Evolutionary conservation across 108 stramenopile species (phyloP).

Genomic region (Aurantiochytrium sp.): DNA sequence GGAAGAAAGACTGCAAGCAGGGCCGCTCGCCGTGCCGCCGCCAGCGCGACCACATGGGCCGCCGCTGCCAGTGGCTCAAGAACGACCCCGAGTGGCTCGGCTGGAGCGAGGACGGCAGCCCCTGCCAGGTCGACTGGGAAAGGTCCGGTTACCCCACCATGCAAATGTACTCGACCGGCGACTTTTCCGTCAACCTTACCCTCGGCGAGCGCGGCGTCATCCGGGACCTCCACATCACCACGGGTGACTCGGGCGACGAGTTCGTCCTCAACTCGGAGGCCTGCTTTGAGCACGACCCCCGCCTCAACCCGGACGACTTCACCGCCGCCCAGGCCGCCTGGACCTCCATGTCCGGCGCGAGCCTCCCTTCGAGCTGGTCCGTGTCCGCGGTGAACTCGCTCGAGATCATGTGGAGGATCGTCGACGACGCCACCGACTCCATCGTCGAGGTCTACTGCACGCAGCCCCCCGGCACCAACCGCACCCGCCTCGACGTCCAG

Average conservation of each 20-base stretch:
- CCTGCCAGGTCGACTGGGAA: slow-evolving; percentile 24
- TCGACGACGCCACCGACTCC: not conserved
- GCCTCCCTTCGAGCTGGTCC: not conserved
- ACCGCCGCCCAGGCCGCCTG: not conserved
- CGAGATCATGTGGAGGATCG: not conserved
- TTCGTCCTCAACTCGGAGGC: not conserved
- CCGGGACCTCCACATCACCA: not conserved
- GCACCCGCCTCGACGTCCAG: slow-evolving; percentile 12
- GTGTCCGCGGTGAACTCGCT: not conserved
- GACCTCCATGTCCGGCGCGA: not conserved
- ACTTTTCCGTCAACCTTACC: not conserved
- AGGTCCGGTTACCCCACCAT: slow-evolving; percentile 9
- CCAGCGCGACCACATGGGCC: not conserved
- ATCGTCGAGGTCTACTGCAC: slow-evolving; percentile 2
- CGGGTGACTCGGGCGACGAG: not conserved
- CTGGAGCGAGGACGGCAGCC: not conserved
- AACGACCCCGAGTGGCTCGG: not conserved
- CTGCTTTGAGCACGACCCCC: slow-evolving; percentile 1
- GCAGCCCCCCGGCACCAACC: not conserved
- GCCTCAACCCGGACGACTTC: not conserved
- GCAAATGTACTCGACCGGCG: not conserved
- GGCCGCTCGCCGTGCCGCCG: not conserved
- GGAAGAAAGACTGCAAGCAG: not conserved
- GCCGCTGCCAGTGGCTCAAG: not conserved
- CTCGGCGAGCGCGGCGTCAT: slow-evolving; percentile 27